A percentile compares a stretch with the other conserved stretches of the same genome.
These are phyloP conservation scores for Cercospora zeae-maydis DNA, from an alignment of 2,329 filamentous ascomycete species.

Conservation along the genomic window DNA sequence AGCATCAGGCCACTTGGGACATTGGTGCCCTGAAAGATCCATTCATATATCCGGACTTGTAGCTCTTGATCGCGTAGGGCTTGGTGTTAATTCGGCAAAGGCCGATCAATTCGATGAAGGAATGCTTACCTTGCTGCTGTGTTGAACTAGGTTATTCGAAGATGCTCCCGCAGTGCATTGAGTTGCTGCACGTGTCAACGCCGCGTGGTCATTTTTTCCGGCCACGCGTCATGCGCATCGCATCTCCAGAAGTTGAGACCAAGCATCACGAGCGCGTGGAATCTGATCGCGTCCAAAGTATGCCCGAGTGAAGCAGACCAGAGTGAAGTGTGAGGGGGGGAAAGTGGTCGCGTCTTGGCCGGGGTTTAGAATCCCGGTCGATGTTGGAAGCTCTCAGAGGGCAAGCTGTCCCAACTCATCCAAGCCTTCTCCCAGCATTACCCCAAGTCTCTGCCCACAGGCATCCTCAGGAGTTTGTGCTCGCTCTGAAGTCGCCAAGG, in stretches of 20 bases:
- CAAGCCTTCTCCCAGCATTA: not conserved
- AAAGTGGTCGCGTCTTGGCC: not conserved
- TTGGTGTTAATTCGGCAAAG: not conserved
- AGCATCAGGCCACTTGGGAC: not conserved
- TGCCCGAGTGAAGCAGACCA: not conserved
- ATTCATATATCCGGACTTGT: not conserved
- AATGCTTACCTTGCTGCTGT: not conserved
- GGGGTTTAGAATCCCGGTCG: not conserved
- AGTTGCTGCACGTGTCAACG: not conserved
- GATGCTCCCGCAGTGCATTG: not conserved
- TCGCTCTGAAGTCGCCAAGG: not conserved
- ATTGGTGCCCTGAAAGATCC: too few relatives aligned
- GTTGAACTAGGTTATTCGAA: not conserved
- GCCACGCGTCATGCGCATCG: not conserved
- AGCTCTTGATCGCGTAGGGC: not conserved
- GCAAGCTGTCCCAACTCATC: slow-evolving; percentile 2
- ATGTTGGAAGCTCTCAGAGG: not conserved
- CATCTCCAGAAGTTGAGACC: not conserved
- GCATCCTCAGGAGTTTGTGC: not conserved
- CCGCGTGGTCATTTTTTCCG: not conserved
- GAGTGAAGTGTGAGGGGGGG: not conserved
- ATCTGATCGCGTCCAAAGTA: not conserved
- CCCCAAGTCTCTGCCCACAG: not conserved
- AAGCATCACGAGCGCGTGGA: not conserved
- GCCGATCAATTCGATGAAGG: not conserved